Evolutionary conservation across 163 green algal genomes (phyloP).

Genomic region (Scenedesmus sp.): DNA sequence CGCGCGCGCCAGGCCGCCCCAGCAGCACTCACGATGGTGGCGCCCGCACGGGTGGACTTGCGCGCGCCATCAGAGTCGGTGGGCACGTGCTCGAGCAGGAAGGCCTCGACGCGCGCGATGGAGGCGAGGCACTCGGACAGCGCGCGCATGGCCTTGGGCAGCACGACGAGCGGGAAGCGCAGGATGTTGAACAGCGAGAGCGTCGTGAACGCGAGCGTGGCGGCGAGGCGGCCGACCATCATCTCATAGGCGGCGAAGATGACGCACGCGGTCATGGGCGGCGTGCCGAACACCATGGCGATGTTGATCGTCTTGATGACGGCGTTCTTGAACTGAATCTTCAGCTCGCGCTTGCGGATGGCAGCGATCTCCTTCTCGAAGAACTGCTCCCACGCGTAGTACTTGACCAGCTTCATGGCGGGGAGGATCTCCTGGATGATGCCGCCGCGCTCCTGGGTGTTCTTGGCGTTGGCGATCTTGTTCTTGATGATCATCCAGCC

Average conservation of each 20-base stretch:
- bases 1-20: too few species aligned
- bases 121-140: conserved; percentile 51
- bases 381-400: conserved; percentile 69
- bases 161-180: conserved; percentile 77
- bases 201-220: conserved; percentile 76
- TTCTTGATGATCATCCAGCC: conserved; percentile 63
- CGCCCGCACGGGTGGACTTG: conserved; percentile 2
- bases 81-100: conserved; percentile 41
- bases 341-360: conserved; percentile 57
- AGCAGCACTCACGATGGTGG: conserved; percentile 36
- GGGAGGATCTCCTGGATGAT: conserved; percentile 65
- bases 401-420: conserved; percentile 73
- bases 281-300: conserved; percentile 59
- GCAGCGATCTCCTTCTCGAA: conserved; percentile 55
- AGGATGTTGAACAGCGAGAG: conserved; percentile 85
- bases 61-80: conserved; percentile 5
- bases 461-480: conserved; percentile 56
- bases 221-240: conserved; percentile 57
- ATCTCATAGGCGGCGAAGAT: conserved; percentile 70
- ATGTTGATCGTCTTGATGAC: conserved; percentile 69
- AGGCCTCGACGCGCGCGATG: conserved; percentile 43
- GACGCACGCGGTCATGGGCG: conserved; percentile 58
- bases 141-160: conserved; percentile 69
- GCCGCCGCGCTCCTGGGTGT: conserved; percentile 43
- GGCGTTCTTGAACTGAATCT: conserved; percentile 49